Evolutionary conservation across 2,329 filamentous ascomycete genomes (phyloP), one percentile per base, ranked within the genome.

Genomic region (Rasamsonia emersonii): DNA sequence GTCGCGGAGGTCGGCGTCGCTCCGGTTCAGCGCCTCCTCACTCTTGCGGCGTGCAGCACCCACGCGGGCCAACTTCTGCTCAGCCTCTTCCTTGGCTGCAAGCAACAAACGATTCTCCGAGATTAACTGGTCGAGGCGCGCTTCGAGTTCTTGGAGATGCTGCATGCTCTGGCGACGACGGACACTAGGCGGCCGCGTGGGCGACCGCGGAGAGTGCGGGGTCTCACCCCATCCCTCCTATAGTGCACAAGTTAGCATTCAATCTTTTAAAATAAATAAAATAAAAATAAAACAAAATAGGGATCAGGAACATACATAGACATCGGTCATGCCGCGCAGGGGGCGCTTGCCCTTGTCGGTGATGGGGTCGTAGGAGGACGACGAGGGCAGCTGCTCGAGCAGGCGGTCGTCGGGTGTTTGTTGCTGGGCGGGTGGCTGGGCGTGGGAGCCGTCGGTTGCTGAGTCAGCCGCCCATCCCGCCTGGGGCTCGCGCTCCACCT

Each of bases 141-240:
- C 71, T 67, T 96, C 86, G 53, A 98, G 78, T 50, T 98, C 89
- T 53, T 73, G 64, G 39, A 96, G 78, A 33, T 89, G 78, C 64
- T 96, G 89, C 79, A 96, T 89, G 71, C 89, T 96, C 63, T 94
- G 91, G 54, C 89, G 84, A 56, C 89, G 88, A 49, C 89, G 88
- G 75, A 98, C 83, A 68, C 86, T 95, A 54, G 88, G 86, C 49
- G 91, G 88, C 61, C 89, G 79, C 47, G 86, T 93, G 34, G 91
- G 91, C 51, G 91, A 96, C 51, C 82, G 79, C 53, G 89, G 86
- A 56, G 86, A 93, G 54, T 75, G 61, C 27, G 61, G 84, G 62
- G 83, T 85, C 65, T 93, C 86, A 64, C 89, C 89, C 68, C 78
- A 88, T 65, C 86, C 89, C 75, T 94, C 86, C 88, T 95, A 67